Base-by-base conservation (phyloP, 2,329 filamentous ascomycete species). In the Gyromitra esculenta region DNA sequence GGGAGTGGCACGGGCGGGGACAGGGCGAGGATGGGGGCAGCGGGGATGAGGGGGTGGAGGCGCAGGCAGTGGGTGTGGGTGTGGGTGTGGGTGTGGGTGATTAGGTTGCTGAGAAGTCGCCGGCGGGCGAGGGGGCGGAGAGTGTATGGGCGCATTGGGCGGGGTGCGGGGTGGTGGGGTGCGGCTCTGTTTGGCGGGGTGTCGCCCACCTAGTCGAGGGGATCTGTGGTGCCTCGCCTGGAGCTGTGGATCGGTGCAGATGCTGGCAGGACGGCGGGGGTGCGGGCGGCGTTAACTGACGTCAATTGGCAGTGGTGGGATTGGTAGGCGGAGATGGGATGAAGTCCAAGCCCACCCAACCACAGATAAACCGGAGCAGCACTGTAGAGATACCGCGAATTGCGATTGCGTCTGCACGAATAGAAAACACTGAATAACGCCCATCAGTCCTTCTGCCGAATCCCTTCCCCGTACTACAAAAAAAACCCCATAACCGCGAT, bases 81-180 rank as follows among this genome's bases (percentile, higher is more conserved):
- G 50, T n/a, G 31, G 31, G 7, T 39, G 57, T 15, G 31, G 31
- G 7, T 39, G 57, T 11, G 68, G 13, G 50, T n/a, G 50, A 6
- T 50, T 9, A 21, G 25, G 13, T n/a, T 39, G 39, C 48, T 48
- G 48, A 71, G 52, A 48, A 59, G 52, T 7, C 41, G 37, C 15
- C 39, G 48, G 5, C 41, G 45, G 75, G 9, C 11, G 37, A 69
- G 65, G 13, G 41, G 73, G 18, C 77, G 73, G 45, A 56, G 25
- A 54, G 74, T 63, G 77, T 78, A 52, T 9, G 52, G 57, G 67
- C 69, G 68, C 76, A 78, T 77, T 50, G 67, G 59, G 54, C 71
- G 41, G 21, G 50, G 65, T 56, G 50, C 25, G 45, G 57, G n/a
- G 18, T 50, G 2, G 68, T 35, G 48, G 50, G 15, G 50, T 69